Conservation (phyloP, 2,329 filamentous ascomycete genomes). For the Fusarium kyushuense region DNA sequence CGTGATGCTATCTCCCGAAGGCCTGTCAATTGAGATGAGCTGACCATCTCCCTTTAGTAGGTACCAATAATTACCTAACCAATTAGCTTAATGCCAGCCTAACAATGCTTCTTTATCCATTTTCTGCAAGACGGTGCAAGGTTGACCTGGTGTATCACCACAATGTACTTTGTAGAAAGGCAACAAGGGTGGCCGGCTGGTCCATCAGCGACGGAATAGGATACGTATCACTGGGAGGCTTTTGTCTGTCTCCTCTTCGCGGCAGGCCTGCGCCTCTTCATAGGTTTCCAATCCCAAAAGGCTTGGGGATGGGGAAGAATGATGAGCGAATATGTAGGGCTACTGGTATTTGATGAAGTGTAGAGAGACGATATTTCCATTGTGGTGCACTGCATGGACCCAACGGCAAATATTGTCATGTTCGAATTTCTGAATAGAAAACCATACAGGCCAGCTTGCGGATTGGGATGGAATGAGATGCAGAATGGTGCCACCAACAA, state of each 20-base stretch:
- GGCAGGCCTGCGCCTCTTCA: conserved; percentile 20
- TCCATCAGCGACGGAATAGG: not conserved
- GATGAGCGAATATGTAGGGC: conserved; percentile 7
- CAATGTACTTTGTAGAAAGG: conserved; percentile 9
- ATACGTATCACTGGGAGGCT: not conserved
- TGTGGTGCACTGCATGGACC: not conserved
- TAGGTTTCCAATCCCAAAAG: not conserved
- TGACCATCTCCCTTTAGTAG: conserved; percentile 25
- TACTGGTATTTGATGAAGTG: conserved; percentile 3
- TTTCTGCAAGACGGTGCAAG: conserved; percentile 26
- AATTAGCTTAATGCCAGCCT: not conserved
- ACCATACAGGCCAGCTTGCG: conserved; percentile 8
- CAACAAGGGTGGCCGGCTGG: conserved; percentile 16
- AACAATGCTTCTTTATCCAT: conserved; percentile 22
- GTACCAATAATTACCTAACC: not conserved
- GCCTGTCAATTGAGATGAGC: conserved; percentile 51
- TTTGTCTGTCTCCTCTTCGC: not conserved
- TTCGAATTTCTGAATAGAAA: not conserved
- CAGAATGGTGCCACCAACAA: conserved; percentile 5
- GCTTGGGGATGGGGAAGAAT: not conserved
- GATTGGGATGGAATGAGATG: conserved; percentile 24
- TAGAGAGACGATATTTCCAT: conserved; percentile 14
- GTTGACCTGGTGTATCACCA: conserved; percentile 2
- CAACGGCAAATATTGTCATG: not conserved
- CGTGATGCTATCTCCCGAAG: conserved; percentile 52